Base-by-base conservation (phyloP, 2,329 filamentous ascomycete genomes). In the Chaetomiaceae sp. region DNA sequence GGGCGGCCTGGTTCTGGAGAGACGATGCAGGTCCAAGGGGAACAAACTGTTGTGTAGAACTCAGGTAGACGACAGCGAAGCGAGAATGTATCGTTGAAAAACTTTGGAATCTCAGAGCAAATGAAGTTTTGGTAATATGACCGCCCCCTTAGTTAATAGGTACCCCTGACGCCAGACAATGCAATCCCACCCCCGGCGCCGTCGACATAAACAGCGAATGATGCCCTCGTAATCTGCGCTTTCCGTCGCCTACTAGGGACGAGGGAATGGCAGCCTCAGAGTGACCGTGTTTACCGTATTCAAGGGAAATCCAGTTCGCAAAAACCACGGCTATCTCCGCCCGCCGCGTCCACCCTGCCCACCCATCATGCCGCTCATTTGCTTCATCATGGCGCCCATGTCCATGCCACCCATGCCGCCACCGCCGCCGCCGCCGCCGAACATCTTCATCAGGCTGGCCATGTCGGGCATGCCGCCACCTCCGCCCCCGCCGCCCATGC, bases 361-460 rank as follows among this genome's bases (percentile, higher is more conserved):
- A 14, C 58, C 62, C 62, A 66, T 58, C 68, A 78, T 75, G 1
- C 76, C 76, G 7, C 79, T 78, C 79, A 85, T 83, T 63, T 83
- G 80, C 67, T 78, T 73, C 86, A 88, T 78, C 87, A 93, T 89
- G 59, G 86, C 85, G 66, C 85, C 82, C 82, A 93, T 86, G 56
- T 86, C 84, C 70, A 85, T 80, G 53, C 86, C 78, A 23, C 84
- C 83, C 75, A 91, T 83, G 1, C 81, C 85, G 2, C 77, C 74
- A 21, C 71, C 74, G 9, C 74, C 81, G 20, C 82, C 85, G 20
- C 82, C 83, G 1, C 40, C 47, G 4, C 86, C 86, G 60, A 96
- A 79, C 87, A 95, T 95, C 76, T 93, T 92, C 81, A 95, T 92
- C 71, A 97, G 78, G 51, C 84, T 84, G 27, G 82, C 82, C 79